Evolutionary conservation across 176 grass and related monocot genomes (phyloP).

Genomic region (Bromus sterilis): DNA sequence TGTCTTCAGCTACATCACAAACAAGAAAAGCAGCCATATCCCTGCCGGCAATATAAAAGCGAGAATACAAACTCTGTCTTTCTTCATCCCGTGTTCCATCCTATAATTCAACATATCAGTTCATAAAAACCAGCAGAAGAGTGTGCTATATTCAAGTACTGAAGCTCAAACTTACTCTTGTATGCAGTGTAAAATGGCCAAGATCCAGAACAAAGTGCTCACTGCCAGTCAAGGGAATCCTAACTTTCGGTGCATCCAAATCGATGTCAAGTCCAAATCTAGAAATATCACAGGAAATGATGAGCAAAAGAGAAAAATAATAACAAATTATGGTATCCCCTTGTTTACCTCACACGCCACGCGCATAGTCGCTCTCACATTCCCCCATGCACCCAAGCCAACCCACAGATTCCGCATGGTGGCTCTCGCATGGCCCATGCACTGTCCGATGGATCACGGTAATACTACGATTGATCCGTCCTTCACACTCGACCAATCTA

Average conservation of each 20-base stretch:
- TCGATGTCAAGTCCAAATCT: constrained; percentile 98
- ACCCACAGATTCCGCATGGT: background rate
- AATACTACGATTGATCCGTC: background rate
- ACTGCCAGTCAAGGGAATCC: constrained; percentile 61
- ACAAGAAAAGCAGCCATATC: constrained; percentile 96
- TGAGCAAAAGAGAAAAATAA: constrained; percentile 14
- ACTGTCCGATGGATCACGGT: background rate
- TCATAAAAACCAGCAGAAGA: constrained; percentile 26
- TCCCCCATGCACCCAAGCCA: background rate
- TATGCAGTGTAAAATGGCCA: constrained; percentile 97
- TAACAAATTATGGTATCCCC: background rate
- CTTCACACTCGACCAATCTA: background rate
- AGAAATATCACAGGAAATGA: constrained; percentile 23
- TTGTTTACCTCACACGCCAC: background rate
- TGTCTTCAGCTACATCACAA: constrained; percentile 39
- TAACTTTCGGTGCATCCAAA: constrained; percentile 96
- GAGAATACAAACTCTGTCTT: constrained; percentile 81
- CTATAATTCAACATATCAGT: constrained; percentile 36
- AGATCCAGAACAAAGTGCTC: constrained; percentile 84
- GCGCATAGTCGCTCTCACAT: background rate
- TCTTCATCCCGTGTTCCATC: constrained; percentile 56
- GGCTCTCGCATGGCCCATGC: background rate
- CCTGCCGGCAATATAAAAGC: constrained; percentile 85
- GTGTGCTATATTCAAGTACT: constrained; percentile 1
- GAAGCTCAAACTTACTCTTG: constrained; percentile 54